Conservation (phyloP, 164 flowering plant genomes). For the Platanus orientalis region DNA sequence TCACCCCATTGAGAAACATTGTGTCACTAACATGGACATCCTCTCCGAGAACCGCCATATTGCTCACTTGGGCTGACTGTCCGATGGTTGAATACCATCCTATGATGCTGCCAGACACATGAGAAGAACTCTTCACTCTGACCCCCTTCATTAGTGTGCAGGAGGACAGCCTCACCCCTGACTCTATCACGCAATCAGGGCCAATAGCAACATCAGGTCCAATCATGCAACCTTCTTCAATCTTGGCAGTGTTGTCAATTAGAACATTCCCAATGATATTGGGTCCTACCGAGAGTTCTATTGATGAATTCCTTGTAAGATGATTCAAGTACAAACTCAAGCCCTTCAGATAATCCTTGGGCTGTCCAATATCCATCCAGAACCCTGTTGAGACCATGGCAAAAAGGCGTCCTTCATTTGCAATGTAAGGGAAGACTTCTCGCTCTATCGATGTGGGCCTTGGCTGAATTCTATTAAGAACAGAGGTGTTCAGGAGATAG, state of each 20-base stretch:
- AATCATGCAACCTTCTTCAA: conserved; percentile 21
- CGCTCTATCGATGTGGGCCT: conserved; percentile 21
- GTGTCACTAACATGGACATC: conserved; percentile 20
- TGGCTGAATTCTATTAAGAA: conserved; percentile 15
- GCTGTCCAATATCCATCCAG: conserved; percentile 30
- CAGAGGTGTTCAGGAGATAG: conserved; percentile 19
- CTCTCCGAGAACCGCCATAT: conserved; percentile 23
- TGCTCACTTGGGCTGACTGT: conserved; percentile 15
- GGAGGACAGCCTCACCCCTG: conserved; percentile 20
- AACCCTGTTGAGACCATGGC: conserved; percentile 22
- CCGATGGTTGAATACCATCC: conserved; percentile 27
- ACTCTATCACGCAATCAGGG: conserved; percentile 19
- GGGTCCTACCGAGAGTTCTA: conserved; percentile 15
- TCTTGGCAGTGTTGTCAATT: conserved; percentile 13
- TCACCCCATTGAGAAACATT: conserved; percentile 19
- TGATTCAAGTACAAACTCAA: conserved; percentile 21
- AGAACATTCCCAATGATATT: conserved; percentile 21
- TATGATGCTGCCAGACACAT: conserved; percentile 21
- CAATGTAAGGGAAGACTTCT: conserved; percentile 23
- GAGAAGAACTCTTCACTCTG: conserved; percentile 15
- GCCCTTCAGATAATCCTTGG: conserved; percentile 19
- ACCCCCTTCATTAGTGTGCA: conserved; percentile 21
- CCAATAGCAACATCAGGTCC: conserved; percentile 24
- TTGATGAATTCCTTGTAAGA: conserved; percentile 10
- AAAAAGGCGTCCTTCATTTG: conserved; percentile 14